phyloP scores from a whole-genome alignment of 73 alveolate species.

The Symbiodinium natans region DNA sequence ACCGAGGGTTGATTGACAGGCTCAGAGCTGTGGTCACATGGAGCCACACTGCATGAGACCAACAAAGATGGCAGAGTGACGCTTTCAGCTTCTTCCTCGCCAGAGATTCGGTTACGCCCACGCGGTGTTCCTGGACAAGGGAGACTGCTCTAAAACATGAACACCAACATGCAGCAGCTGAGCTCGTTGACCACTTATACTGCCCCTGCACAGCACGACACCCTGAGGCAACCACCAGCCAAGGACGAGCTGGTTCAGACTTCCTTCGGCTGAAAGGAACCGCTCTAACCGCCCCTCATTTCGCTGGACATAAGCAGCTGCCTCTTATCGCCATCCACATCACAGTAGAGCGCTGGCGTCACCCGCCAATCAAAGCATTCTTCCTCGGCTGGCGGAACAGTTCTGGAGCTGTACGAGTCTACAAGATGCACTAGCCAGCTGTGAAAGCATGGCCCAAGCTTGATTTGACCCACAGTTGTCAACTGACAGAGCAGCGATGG shows the following conservation, averaged over 20 bases:
- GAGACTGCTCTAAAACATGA: too few relatives aligned
- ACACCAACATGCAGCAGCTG: too few relatives aligned
- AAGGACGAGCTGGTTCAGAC: neutral
- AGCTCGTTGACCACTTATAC: neutral
- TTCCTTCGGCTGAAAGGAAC: neutral
- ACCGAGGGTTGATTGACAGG: too few relatives aligned
- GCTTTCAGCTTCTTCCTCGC: neutral
- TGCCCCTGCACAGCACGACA: too few relatives aligned
- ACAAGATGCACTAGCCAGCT: neutral
- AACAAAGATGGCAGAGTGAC: too few relatives aligned
- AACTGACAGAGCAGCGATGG: too few relatives aligned
- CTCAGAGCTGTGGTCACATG: too few relatives aligned
- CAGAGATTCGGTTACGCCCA: neutral
- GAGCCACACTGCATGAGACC: too few relatives aligned
- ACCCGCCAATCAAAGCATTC: conserved; percentile 10
- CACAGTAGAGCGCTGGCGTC: neutral
- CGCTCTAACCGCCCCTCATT: neutral
- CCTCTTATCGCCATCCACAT: neutral
- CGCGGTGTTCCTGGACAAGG: too few relatives aligned
- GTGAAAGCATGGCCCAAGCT: neutral
- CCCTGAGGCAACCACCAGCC: neutral
- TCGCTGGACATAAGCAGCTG: neutral
- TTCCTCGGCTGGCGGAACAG: too few relatives aligned
- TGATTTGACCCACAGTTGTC: too few relatives aligned
- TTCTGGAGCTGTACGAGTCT: too few relatives aligned